Conservation (phyloP, 2,329 filamentous ascomycete genomes). For the Cadophora luteo-olivacea region DNA sequence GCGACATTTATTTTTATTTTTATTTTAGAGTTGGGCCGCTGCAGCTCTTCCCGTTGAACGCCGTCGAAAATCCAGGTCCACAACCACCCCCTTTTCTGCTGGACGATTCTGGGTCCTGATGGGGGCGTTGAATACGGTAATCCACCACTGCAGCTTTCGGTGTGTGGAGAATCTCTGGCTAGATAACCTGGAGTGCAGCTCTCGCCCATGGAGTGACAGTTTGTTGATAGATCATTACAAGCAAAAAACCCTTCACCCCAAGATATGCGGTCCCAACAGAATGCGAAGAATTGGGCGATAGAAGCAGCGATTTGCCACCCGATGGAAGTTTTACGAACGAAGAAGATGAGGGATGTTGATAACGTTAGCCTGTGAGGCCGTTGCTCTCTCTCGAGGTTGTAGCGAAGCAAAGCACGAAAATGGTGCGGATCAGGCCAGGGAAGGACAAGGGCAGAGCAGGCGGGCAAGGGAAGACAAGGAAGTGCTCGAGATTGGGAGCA, state of each 20-base stretch:
- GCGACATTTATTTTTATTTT: not conserved
- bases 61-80: not conserved
- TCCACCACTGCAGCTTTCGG: conserved; percentile 8
- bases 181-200: conserved; percentile 19
- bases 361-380: not conserved
- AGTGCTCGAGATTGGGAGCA: conserved; percentile 2
- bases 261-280: not conserved
- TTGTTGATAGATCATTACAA: not conserved
- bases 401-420: conserved; percentile 14
- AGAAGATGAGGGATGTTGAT: not conserved
- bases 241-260: not conserved
- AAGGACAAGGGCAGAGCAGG: not conserved
- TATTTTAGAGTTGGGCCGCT: conserved; percentile 10
- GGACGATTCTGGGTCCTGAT: conserved; percentile 16
- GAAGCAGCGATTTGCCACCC: conserved; percentile 33
- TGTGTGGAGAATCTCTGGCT: conserved; percentile 10
- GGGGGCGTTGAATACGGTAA: conserved; percentile 11
- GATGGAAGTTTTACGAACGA: not conserved
- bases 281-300: conserved; percentile 29
- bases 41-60: conserved; percentile 10
- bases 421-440: conserved; percentile 12
- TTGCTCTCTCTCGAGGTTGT: not conserved
- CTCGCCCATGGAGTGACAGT: not conserved
- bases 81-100: conserved; percentile 18
- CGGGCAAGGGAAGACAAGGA: not conserved